Percentiles rank a stretch among this genome's conserved stretches.
Evolutionary conservation across 1,284 basidiomycete species (phyloP).

Genomic region (Lentinula novae-zelandiae): DNA sequence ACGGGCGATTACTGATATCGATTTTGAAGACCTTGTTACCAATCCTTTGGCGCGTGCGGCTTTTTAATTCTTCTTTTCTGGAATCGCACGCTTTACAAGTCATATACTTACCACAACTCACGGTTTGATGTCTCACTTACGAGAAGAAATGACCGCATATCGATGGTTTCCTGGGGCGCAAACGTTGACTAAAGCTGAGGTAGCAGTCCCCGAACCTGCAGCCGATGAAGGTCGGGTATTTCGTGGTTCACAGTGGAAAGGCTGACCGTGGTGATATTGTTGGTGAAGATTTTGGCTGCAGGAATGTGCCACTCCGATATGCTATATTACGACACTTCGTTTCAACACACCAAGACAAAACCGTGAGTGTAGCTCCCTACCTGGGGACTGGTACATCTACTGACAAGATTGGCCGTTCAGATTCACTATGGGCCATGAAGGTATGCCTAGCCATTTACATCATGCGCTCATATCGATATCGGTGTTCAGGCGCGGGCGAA

Average conservation of each 20-base stretch:
- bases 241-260: neutral
- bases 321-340: neutral
- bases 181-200: neutral
- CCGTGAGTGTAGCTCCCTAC: neutral
- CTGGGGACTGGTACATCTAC: neutral
- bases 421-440: slow-evolving; percentile 4
- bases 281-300: slow-evolving; percentile 1
- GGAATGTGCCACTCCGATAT: slow-evolving; percentile 6
- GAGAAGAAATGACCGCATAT: neutral
- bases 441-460: neutral
- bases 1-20: too few relatives aligned
- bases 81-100: neutral
- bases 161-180: slow-evolving; percentile 2
- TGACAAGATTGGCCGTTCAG: neutral
- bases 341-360: neutral
- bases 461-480: neutral
- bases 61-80: neutral
- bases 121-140: neutral
- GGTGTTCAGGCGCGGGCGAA: neutral
- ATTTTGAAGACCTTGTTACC: neutral
- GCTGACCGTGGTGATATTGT: neutral
- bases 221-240: neutral
- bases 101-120: too few relatives aligned
- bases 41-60: neutral
- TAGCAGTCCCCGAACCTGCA: neutral